These are phyloP conservation scores for Stereum hirsutum DNA, from an alignment of 1,284 basidiomycete genomes.

Conservation along the genomic window DNA sequence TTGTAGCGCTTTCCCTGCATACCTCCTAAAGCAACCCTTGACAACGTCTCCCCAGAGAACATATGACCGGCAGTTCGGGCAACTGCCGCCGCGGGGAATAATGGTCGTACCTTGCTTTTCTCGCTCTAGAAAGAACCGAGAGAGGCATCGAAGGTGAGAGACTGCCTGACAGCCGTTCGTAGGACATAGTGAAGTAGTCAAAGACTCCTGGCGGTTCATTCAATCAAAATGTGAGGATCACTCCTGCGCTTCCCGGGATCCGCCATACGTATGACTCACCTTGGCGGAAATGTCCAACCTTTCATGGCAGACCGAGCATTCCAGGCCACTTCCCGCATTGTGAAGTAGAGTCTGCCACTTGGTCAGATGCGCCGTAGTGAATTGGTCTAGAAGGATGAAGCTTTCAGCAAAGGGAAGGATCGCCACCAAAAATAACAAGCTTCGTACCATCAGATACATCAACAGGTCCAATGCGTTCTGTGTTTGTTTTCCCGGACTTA, in stretches of 20 bases:
- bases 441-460: slow-evolving; percentile 54
- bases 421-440: not conserved
- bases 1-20: slow-evolving; percentile 22
- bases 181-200: slow-evolving; percentile 45
- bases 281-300: slow-evolving; percentile 29
- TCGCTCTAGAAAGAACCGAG: slow-evolving; percentile 39
- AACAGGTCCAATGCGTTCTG: slow-evolving; percentile 48
- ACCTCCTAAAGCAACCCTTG: slow-evolving; percentile 56
- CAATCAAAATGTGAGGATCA: no score
- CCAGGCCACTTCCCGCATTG: slow-evolving; percentile 19
- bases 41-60: slow-evolving; percentile 70
- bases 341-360: slow-evolving; percentile 41
- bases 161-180: slow-evolving; percentile 37
- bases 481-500: slow-evolving; percentile 36
- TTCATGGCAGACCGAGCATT: slow-evolving; percentile 47
- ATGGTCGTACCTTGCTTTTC: slow-evolving; percentile 25
- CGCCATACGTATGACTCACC: slow-evolving; percentile 29
- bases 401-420: not conserved
- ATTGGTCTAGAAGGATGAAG: slow-evolving; percentile 24
- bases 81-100: slow-evolving; percentile 56
- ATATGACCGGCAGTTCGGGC: slow-evolving; percentile 43
- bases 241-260: no score
- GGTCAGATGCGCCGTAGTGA: slow-evolving; percentile 43
- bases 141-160: slow-evolving; percentile 67
- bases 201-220: slow-evolving; percentile 40